Conservation (phyloP, 169 alveolate species). For the Pseudocohnilembus persalinus region DNA sequence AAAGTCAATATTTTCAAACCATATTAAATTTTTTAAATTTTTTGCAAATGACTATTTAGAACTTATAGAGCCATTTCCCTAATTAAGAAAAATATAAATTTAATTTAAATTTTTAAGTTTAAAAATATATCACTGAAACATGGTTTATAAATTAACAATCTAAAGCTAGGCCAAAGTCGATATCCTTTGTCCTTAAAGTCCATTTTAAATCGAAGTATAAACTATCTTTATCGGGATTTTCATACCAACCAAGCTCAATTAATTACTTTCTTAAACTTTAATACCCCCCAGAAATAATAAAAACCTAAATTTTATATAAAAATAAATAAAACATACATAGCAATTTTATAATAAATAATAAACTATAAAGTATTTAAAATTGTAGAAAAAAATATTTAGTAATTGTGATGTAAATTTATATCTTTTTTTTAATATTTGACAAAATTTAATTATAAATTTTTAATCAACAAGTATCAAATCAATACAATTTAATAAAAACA, state of each 20-base stretch:
- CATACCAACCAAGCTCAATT: constrained; percentile 11
- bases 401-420: too few species aligned
- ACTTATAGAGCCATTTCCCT: constrained; percentile 5
- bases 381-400: too few species aligned
- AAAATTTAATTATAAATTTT: too few species aligned
- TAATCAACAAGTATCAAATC: too few species aligned
- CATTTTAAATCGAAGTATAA: constrained; percentile 14
- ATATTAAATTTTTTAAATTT: constrained; percentile 18
- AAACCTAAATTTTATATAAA: too few species aligned
- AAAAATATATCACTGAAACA: background rate
- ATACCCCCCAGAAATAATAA: constrained; percentile 1
- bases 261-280: background rate
- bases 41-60: constrained; percentile 21
- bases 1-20: constrained; percentile 54
- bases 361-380: too few species aligned
- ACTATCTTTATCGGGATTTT: constrained; percentile 11
- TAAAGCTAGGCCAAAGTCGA: background rate
- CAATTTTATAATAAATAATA: too few species aligned
- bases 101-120: background rate
- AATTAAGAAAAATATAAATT: too few species aligned
- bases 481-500: too few species aligned
- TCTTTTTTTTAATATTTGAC: too few species aligned
- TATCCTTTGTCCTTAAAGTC: constrained; percentile 13
- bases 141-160: constrained; percentile 19
- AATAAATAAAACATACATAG: too few species aligned